Conservation (phyloP, 495 filamentous ascomycete genomes). For the Hypomontagnella monticulosa region DNA sequence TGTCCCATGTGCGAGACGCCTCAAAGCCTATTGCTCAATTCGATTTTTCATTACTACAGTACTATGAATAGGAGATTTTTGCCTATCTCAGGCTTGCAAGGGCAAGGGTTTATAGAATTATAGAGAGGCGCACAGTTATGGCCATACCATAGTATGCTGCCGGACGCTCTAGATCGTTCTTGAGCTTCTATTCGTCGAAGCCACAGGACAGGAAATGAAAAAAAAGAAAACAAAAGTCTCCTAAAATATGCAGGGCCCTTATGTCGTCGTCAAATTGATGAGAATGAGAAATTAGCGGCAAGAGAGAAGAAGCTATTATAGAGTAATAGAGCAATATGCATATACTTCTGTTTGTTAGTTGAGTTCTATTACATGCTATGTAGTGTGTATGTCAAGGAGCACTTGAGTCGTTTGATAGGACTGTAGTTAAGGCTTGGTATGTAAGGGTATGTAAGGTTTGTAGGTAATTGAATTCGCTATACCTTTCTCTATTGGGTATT, state of each 20-base stretch:
- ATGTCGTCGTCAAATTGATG: not conserved
- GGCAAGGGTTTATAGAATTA: constrained; percentile 9
- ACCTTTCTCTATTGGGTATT: too few relatives aligned
- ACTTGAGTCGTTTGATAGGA: too few relatives aligned
- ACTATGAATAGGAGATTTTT: constrained; percentile 6
- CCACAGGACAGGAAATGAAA: constrained; percentile 16
- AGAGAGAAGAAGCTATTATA: too few relatives aligned
- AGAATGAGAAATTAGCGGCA: too few relatives aligned
- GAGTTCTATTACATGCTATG: too few relatives aligned
- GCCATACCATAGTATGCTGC: not conserved
- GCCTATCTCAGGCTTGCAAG: not conserved
- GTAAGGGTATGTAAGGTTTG: too few relatives aligned
- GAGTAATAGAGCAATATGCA: too few relatives aligned
- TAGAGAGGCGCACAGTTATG: not conserved
- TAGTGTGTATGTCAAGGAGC: too few relatives aligned
- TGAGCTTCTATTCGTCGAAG: constrained; percentile 7
- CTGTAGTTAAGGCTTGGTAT: too few relatives aligned
- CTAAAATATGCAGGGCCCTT: not conserved
- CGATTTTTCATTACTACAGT: not conserved
- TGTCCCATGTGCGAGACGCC: not conserved
- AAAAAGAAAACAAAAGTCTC: constrained; percentile 4
- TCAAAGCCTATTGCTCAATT: constrained; percentile 8
- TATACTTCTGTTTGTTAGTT: too few relatives aligned
- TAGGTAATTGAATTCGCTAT: too few relatives aligned
- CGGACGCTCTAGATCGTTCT: constrained; percentile 22